A percentile compares a stretch with the other conserved stretches of the same genome.
Conservation (phyloP, 768 basidiomycete genomes). For the Clavulina sp. region DNA sequence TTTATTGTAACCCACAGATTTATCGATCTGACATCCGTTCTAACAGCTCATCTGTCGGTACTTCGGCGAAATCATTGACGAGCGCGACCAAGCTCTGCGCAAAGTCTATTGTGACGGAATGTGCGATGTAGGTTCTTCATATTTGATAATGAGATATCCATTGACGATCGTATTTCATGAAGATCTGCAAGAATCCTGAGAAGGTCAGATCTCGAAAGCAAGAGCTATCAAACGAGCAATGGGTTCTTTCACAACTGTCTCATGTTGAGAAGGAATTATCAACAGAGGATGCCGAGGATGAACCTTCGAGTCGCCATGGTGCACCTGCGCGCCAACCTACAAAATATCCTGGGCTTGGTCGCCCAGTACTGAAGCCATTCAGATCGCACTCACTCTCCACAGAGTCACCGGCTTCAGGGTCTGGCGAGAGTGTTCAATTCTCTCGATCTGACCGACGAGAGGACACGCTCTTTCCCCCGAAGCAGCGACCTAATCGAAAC, state of each 20-base stretch:
- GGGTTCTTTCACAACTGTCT: slow-evolving; percentile 15
- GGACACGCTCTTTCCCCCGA: not conserved
- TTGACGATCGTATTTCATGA: not conserved
- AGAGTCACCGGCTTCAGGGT: not conserved
- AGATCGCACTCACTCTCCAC: not conserved
- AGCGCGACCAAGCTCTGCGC: slow-evolving; percentile 25
- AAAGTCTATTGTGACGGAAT: slow-evolving; percentile 48
- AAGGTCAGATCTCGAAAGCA: slow-evolving; percentile 34
- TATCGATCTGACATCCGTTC: not conserved
- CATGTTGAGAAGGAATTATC: slow-evolving; percentile 8
- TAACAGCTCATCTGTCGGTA: slow-evolving; percentile 55
- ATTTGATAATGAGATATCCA: not conserved
- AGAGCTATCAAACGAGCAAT: slow-evolving; percentile 30
- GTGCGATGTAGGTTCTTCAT: slow-evolving; percentile 49
- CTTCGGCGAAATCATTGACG: slow-evolving; percentile 55
- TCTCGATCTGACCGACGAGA: not conserved
- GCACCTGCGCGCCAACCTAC: not conserved
- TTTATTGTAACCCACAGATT: not conserved
- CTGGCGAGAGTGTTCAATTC: not conserved
- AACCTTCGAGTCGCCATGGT: not conserved
- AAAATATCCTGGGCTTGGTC: not conserved
- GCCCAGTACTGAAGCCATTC: not conserved
- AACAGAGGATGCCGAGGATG: slow-evolving; percentile 18
- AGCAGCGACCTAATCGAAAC: not conserved
- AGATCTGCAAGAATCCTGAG: slow-evolving; percentile 69